A percentile compares a stretch with the other conserved stretches of the same genome.
These are phyloP conservation scores for Aspergillus asperescens DNA, from an alignment of 495 filamentous ascomycete genomes.

Conservation along the genomic window DNA sequence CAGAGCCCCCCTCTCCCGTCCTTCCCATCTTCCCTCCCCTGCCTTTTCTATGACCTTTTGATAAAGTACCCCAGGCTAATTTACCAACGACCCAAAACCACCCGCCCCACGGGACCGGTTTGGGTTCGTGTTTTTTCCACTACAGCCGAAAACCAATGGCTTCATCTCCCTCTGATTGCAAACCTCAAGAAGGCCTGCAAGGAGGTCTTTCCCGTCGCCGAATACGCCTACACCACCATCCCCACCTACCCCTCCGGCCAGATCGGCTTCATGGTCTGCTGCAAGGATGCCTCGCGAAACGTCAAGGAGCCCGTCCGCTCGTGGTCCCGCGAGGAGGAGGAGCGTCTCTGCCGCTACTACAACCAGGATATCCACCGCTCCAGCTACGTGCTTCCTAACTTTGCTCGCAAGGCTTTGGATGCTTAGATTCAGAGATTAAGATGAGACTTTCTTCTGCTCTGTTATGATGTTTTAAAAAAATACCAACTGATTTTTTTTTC, in stretches of 20 bases:
- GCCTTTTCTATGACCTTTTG: constrained; percentile 1
- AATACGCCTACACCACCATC: constrained; percentile 99
- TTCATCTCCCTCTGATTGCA: constrained; percentile 85
- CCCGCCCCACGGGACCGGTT: constrained; percentile 32
- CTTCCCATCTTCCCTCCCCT: background rate
- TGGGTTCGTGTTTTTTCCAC: constrained; percentile 26
- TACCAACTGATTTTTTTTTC: background rate
- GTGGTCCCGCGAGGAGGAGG: constrained; percentile 83
- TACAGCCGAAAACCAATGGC: constrained; percentile 97
- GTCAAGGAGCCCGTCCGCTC: constrained; percentile 74
- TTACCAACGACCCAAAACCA: constrained; percentile 29
- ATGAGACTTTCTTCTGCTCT: constrained; percentile 6
- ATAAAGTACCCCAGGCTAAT: constrained; percentile 27
- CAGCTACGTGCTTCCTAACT: constrained; percentile 86
- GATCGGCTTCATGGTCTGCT: constrained; percentile 99
- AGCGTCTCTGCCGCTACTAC: constrained; percentile 89
- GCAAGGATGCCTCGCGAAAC: constrained; percentile 82
- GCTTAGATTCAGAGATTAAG: constrained; percentile 23
- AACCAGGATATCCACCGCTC: constrained; percentile 93
- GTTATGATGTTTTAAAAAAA: constrained; percentile 6
- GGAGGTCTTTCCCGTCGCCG: constrained; percentile 93
- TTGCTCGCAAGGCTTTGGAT: constrained; percentile 71
- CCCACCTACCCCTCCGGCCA: constrained; percentile 98
- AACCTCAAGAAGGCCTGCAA: constrained; percentile 92
- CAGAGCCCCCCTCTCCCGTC: background rate